These are phyloP conservation scores for Penicillium occitanis DNA, from an alignment of 2,329 filamentous ascomycete species.

Conservation along the genomic window DNA sequence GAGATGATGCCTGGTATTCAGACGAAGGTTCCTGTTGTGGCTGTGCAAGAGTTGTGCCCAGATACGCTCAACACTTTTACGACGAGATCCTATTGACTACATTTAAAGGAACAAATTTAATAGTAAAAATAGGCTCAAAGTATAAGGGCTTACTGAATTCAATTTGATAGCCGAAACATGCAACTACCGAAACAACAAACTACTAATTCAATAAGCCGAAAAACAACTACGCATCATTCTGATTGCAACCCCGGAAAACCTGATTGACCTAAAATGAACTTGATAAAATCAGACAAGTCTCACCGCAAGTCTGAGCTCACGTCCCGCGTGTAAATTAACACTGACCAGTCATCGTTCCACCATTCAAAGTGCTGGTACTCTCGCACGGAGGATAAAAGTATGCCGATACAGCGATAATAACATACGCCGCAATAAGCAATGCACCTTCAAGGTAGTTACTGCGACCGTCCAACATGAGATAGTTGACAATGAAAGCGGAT, in stretches of 20 bases:
- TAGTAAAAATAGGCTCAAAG: neutral
- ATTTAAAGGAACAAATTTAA: neutral
- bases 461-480: constrained; percentile 78
- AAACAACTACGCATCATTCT: neutral
- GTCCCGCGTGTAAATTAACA: neutral
- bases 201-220: neutral
- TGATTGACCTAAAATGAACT: neutral
- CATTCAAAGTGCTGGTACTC: constrained; percentile 45
- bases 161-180: neutral
- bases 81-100: neutral
- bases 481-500: constrained; percentile 82
- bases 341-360: constrained; percentile 23
- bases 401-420: constrained; percentile 66
- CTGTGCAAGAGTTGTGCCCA: constrained; percentile 8
- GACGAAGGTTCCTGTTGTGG: neutral
- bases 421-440: constrained; percentile 64
- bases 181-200: neutral
- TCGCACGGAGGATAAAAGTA: constrained; percentile 62
- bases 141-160: neutral
- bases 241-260: neutral
- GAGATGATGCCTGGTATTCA: neutral
- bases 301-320: neutral
- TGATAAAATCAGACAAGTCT: neutral
- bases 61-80: neutral
- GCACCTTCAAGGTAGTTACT: constrained; percentile 81